Percentiles rank a stretch among this genome's conserved stretches.
These are phyloP conservation scores for Peronospora farinosa DNA, from an alignment of 352 stramenopile species.

Conservation along the genomic window DNA sequence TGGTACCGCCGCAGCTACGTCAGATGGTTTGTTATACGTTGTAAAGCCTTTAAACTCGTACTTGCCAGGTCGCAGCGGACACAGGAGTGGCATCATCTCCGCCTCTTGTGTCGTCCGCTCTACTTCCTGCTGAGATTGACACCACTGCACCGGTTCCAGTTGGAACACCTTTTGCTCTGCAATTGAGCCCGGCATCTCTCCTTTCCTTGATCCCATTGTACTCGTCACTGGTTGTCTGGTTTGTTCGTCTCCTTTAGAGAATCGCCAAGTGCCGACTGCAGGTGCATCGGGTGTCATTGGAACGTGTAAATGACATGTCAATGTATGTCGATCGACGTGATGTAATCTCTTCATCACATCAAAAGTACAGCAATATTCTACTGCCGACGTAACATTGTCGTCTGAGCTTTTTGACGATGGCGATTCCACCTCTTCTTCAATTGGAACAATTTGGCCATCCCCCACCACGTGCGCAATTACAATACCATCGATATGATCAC, in stretches of 20 bases:
- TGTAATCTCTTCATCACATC: constrained; percentile 31
- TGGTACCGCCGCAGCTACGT: neutral
- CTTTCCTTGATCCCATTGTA: constrained; percentile 1
- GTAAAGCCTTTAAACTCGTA: constrained; percentile 67
- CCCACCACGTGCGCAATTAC: constrained; percentile 32
- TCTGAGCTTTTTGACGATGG: constrained; percentile 1
- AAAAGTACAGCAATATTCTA: constrained; percentile 47
- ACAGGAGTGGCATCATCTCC: constrained; percentile 27
- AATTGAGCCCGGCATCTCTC: neutral
- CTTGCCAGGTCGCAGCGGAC: constrained; percentile 46
- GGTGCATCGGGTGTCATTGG: constrained; percentile 14
- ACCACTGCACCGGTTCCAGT: constrained; percentile 25
- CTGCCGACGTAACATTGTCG: constrained; percentile 4
- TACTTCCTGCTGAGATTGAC: constrained; percentile 20
- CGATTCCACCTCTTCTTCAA: constrained; percentile 23
- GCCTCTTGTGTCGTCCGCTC: constrained; percentile 8
- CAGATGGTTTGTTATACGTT: constrained; percentile 27
- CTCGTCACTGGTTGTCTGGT: constrained; percentile 7
- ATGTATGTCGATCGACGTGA: constrained; percentile 37
- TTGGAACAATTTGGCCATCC: constrained; percentile 19
- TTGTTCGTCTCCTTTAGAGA: constrained; percentile 9
- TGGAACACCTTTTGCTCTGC: constrained; percentile 22
- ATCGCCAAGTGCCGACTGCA: constrained; percentile 28
- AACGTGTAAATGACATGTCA: constrained; percentile 43
- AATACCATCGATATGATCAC: constrained; percentile 23